phyloP scores from a whole-genome alignment of 2,329 filamentous ascomycete genomes.

The Colletotrichum sp. region DNA sequence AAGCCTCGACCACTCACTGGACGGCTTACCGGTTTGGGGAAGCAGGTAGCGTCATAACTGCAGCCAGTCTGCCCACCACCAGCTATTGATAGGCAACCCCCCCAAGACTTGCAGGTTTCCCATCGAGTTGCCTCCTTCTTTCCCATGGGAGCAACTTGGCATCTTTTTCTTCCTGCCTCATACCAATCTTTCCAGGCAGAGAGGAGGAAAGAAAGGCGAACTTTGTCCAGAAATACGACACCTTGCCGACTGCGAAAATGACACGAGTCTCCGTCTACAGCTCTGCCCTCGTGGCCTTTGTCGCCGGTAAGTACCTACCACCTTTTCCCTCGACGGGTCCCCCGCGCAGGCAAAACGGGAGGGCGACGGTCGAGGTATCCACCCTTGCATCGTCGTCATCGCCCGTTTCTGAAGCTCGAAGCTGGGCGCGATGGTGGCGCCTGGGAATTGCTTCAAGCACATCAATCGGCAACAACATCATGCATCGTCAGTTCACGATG shows the following conservation, averaged over 20 bases:
- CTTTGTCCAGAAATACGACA: not conserved
- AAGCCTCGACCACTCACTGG: not conserved
- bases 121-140: not conserved
- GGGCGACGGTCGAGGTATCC: not conserved
- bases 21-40: constrained; percentile 10
- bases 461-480: not conserved
- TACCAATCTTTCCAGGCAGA: constrained; percentile 1
- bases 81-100: not conserved
- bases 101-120: not conserved
- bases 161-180: not conserved
- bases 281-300: constrained; percentile 45
- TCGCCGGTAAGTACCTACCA: constrained; percentile 42
- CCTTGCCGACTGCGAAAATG: constrained; percentile 33
- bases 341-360: not conserved
- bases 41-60: constrained; percentile 20
- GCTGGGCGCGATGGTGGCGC: not conserved
- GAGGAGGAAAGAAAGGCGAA: not conserved
- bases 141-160: not conserved
- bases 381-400: constrained; percentile 17
- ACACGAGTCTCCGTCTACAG: constrained; percentile 49
- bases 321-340: not conserved
- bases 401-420: not conserved
- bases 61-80: constrained; percentile 9
- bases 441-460: not conserved
- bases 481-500: not conserved